Evolutionary conservation across 495 filamentous ascomycete species (phyloP).

Genomic region (Talaromyces proteolyticus): DNA sequence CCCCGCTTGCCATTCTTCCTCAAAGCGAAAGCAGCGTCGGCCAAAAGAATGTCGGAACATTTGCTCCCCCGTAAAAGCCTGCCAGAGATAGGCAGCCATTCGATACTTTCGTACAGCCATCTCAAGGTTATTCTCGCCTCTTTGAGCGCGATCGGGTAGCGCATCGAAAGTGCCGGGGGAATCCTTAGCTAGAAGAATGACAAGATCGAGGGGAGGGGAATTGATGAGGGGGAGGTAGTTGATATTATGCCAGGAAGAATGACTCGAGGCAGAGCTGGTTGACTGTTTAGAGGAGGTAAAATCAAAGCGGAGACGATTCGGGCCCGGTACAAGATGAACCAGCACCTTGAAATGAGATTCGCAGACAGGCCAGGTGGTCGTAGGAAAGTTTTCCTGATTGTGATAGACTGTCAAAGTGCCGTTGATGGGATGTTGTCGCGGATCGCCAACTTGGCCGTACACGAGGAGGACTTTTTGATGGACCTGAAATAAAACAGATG

Average conservation of each 20-base stretch:
- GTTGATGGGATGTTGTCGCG: constrained; percentile 62
- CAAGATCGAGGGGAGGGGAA: constrained; percentile 75
- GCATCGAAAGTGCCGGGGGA: constrained; percentile 84
- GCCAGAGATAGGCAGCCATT: constrained; percentile 92
- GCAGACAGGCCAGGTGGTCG: constrained; percentile 75
- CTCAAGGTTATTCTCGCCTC: constrained; percentile 76
- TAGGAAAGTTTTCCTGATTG: constrained; percentile 77
- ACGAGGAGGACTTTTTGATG: constrained; percentile 85
- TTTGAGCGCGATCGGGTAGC: constrained; percentile 63
- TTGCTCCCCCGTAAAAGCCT: constrained; percentile 90
- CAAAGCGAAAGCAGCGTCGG: constrained; percentile 77
- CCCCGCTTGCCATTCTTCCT: constrained; percentile 87
- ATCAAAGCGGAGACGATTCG: constrained; percentile 80
- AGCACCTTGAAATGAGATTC: constrained; percentile 86
- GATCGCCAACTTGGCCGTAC: constrained; percentile 72
- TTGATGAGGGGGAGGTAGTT: constrained; percentile 77
- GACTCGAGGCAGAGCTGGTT: constrained; percentile 61
- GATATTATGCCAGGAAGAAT: constrained; percentile 72
- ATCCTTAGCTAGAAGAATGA: constrained; percentile 78
- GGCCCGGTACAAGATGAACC: constrained; percentile 79
- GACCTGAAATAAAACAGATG: constrained; percentile 51
- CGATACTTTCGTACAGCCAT: constrained; percentile 79
- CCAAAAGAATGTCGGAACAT: constrained; percentile 86
- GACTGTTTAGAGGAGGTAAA: constrained; percentile 77
- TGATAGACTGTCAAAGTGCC: constrained; percentile 75